Evolutionary conservation across 2,329 filamentous ascomycete genomes (phyloP), one percentile per base, ranked within the genome.

Genomic region (Ceratocystis smalleyi): DNA sequence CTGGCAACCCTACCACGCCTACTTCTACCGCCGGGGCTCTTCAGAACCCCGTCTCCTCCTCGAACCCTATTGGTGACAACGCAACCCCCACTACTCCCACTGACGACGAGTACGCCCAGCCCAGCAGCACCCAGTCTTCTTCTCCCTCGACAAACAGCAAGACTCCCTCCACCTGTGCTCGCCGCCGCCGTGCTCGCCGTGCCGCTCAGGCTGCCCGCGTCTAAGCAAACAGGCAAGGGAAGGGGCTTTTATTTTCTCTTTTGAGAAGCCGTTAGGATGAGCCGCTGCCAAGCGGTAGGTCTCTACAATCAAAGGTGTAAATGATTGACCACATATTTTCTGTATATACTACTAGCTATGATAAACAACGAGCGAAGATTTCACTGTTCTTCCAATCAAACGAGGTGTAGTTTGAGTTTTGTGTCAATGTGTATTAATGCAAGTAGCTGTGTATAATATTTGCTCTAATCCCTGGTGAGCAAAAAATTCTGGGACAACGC

Each of bases 131-230:
- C 17, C 27, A 27, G 22, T 55, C 51, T 3, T 12, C 51, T n/a
- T 55, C 51, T 5, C 51, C 51, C 30, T 19, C 51, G 5, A 22
- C 24, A 15, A 30, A 15, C 27, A 30, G 24, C 22, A 55, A 55
- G 22, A 22, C 59, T 15, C 40, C 40, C 19, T 47, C 61, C 19
- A 51, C 61, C 30, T 63, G 61, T 19, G 1, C 15, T 19, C 63
- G 63, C 40, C 54, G 57, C 43, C 63, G 63, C 19, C 63, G 63
- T 30, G 55, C 63, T 19, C 63, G 54, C 45, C 63, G 63, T 22
- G 63, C 63, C 35, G 35, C 54, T 24, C n/a, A 24, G 6, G 59
- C 57, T 43, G 57, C 30, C n/a, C 35, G 43, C 24, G 27, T 64
- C 17, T 64, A 64, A 59, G 51, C 22, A 30, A n/a, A 17, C 45